Base-by-base conservation (phyloP, 2,329 filamentous ascomycete genomes). In the Apiospora saccharicola region DNA sequence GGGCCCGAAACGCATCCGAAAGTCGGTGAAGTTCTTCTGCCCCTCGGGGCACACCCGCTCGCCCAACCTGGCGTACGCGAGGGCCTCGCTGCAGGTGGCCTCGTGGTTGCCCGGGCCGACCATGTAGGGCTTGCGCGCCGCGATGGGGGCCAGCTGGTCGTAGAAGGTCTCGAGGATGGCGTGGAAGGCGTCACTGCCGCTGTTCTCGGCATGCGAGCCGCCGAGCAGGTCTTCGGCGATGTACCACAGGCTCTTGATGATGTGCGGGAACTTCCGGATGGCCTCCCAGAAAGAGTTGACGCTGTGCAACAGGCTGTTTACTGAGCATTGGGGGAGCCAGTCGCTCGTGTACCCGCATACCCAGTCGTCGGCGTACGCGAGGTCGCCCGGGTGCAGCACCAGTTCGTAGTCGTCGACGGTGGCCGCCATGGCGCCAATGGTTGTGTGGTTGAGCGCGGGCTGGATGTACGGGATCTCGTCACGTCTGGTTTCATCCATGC, bases 291-390 rank as follows among this genome's bases (percentile, higher is more conserved):
- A 22, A 4, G 16, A 47, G 44, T 22, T 8, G 22, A 22, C 16
- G 37, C 37, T 12, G 37, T 41, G 37, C 37, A 41, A 12, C 37
- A 41, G 37, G 5, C 22, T 47, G 44, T 47, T 47, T 16, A 19
- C 4, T 6, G 44, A 47, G 44, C 44, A 47, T 4, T 8, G 4
- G 6, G 44, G 44, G 44, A 47, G 44, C 44, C 44, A 47, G 14
- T 22, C 44, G 16, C 22, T 47, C 16, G 22, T 7, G 44, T 47
- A 47, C 5, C 16, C 16, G 7, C 44, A 78, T 61, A 82, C 82
- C 89, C 89, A 90, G 78, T 90, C 86, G 73, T 90, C 89, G 1
- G 89, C 88, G 74, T 91, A 91, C 0, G 80, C 88, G 19, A 90
- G 82, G 75, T 91, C 89, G 6, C 87, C 87, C 0, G 86, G 86